Conservation (phyloP, 2,329 filamentous ascomycete genomes). For the Trichoderma sp. region DNA sequence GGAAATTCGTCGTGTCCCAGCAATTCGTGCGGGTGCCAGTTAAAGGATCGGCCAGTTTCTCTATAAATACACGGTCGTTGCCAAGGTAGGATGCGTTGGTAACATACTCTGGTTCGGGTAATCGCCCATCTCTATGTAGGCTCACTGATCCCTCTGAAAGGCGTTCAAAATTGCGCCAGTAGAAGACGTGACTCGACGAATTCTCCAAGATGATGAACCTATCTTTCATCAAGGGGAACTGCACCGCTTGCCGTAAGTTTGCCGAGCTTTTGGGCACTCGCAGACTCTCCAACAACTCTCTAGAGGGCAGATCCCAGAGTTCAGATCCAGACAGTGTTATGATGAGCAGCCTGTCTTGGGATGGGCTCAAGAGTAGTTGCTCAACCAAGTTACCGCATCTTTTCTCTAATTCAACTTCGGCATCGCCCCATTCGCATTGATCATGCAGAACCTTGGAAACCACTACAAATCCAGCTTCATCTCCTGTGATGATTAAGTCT, state of each 20-base stretch:
- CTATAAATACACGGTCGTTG: background rate
- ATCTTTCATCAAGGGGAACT: background rate
- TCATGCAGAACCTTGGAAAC: background rate
- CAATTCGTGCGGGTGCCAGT: background rate
- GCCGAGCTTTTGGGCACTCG: background rate
- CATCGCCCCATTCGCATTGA: background rate
- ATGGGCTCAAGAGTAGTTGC: background rate
- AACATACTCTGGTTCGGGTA: background rate
- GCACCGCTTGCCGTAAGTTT: background rate
- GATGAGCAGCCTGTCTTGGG: background rate
- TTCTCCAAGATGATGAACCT: slow-evolving; percentile 3
- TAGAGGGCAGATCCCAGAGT: background rate
- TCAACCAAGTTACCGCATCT: background rate
- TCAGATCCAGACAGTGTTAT: background rate
- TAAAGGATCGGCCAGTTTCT: background rate
- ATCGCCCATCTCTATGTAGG: background rate
- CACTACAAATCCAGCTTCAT: background rate
- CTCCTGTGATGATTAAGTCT: background rate
- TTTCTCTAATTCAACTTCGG: background rate
- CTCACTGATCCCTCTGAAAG: background rate
- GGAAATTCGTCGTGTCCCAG: background rate
- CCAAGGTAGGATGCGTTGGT: background rate
- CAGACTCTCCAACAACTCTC: background rate
- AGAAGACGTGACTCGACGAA: background rate
- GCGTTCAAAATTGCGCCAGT: slow-evolving; percentile 1